Percentiles rank a stretch among this genome's conserved stretches.
Conservation (phyloP, 2,329 filamentous ascomycete species). For the Fusarium sororula region DNA sequence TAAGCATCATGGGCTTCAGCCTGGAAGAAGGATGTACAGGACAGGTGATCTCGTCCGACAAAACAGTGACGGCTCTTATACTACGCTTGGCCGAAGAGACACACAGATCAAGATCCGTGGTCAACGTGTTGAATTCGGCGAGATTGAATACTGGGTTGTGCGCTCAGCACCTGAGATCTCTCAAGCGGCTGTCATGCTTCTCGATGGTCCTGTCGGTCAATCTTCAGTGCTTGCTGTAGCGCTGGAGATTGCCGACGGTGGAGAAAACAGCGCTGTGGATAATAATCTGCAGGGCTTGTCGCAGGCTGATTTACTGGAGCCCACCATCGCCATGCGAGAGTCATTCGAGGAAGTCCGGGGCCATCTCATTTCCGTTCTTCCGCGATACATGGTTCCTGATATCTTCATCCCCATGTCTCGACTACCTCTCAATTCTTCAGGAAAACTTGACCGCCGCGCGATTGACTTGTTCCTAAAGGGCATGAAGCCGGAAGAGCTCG, state of each 20-base stretch:
- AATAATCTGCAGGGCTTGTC: not conserved
- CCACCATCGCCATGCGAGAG: not conserved
- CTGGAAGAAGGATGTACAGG: not conserved
- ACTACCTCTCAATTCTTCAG: not conserved
- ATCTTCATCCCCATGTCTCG: not conserved
- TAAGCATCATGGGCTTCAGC: not conserved
- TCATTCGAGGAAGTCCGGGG: not conserved
- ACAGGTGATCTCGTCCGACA: conserved; percentile 1
- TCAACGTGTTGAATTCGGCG: not conserved
- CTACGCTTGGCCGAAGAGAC: not conserved
- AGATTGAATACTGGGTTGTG: conserved; percentile 5
- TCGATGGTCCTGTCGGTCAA: not conserved
- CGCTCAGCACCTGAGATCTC: not conserved
- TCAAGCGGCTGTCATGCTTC: not conserved
- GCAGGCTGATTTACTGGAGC: not conserved
- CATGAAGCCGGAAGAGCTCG: not conserved
- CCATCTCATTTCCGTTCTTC: not conserved
- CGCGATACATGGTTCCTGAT: not conserved
- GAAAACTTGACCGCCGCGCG: not conserved
- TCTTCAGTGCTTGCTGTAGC: not conserved
- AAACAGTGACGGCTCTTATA: not conserved
- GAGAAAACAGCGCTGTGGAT: not conserved
- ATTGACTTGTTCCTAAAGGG: not conserved
- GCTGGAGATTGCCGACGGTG: not conserved
- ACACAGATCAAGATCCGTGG: conserved; percentile 3